A percentile compares a stretch with the other conserved stretches of the same genome.
Evolutionary conservation across 495 filamentous ascomycete species (phyloP).

Genomic region (Penicillium robsamsonii): DNA sequence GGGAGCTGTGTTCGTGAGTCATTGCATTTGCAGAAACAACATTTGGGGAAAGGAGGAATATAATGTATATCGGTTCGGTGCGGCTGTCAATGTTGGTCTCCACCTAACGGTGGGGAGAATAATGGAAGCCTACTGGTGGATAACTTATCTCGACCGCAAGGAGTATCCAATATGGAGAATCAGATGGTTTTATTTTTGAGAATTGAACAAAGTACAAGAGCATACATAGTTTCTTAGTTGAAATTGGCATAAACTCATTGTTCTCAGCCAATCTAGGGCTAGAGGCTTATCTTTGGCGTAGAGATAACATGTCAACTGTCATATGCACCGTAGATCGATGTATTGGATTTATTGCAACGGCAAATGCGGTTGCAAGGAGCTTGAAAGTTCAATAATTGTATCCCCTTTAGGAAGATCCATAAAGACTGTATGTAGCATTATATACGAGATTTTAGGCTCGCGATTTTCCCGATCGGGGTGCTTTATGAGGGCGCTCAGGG

Average conservation of each 20-base stretch:
- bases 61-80: background rate
- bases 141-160: conserved; percentile 38
- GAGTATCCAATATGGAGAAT: background rate
- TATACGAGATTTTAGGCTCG: no score
- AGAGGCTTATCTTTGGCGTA: conserved; percentile 16
- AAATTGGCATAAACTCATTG: background rate
- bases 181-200: no score
- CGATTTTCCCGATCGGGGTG: no score
- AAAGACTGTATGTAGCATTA: no score
- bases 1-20: conserved; percentile 37
- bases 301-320: conserved; percentile 7
- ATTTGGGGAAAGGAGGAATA: conserved; percentile 1
- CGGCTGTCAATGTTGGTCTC: background rate
- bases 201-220: no score
- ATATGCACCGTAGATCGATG: background rate
- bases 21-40: background rate
- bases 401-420: background rate
- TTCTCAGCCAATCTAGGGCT: conserved; percentile 19
- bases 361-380: conserved; percentile 3
- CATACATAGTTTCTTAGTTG: no score
- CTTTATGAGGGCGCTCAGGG: no score
- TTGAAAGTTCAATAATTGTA: conserved; percentile 1
- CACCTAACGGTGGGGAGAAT: no score
- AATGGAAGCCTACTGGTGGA: conserved; percentile 19
- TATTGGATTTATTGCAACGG: background rate